Base-by-base conservation (phyloP, 441 rosid species). In the Adansonia madagascariensis region DNA sequence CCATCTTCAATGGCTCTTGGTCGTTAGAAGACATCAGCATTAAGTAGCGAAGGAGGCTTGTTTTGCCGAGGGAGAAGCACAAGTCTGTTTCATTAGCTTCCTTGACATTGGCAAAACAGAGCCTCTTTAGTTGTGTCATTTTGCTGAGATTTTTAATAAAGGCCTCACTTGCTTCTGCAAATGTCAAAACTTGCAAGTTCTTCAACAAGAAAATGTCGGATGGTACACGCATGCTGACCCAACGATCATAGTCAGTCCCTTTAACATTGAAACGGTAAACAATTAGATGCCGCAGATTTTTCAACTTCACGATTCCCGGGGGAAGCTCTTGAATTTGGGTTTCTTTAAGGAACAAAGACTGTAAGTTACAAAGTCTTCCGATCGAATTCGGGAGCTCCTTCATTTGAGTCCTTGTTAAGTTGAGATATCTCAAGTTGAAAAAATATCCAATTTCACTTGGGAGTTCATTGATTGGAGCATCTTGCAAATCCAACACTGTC, bases 371-470 rank as follows among this genome's bases (percentile, higher is more conserved):
- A 67, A 85, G 84, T 18, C 55, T 77, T 41, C 80, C 75, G 24
- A 83, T 80, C 53, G 75, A 15, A 77, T 67, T 85, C 39, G 84
- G 84, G 57, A 85, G 84, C 43, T 79, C n/a, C 76, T 65, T 64
- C 24, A 85, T 77, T n/a, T 11, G 27, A 4, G 88, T 83, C 50
- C 79, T 65, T 67, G 77, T 79, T 53, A 83, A 68, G 70, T 79
- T 85, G 60, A 83, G 68, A 67, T 83, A 83, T 75, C 81, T 79
- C 47, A 85, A 67, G 68, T 85, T 81, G 75, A 83, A 83, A 39
- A 85, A 71, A 55, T 18, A 61, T 8, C 46, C 80, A 57, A 81
- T 12, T 24, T 70, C 66, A 24, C 64, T 43, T 6, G 86, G 88
- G 6, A 85, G 71, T 62, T 79, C 63, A 53, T 6, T 57, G 24